Base-by-base conservation (phyloP, 495 filamentous ascomycete species). In the Penicillium nucicola region DNA sequence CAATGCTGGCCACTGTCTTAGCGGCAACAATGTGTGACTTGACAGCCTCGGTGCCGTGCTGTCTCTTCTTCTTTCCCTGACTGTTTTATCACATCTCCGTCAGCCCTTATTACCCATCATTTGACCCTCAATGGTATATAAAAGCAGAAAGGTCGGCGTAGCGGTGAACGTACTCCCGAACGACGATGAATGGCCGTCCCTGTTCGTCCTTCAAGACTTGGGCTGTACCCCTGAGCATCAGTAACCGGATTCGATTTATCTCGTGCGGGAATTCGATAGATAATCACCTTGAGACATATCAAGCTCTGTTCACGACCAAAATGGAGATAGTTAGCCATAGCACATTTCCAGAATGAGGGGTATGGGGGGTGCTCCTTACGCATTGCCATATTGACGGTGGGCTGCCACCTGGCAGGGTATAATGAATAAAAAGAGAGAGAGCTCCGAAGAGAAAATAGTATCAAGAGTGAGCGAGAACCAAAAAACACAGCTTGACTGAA, bases 1-100 rank as follows among this genome's bases (percentile, higher is more conserved):
- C 90, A 57, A 97, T 95, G 72, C 88, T 95, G 52, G 95, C 87
- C 53, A 98, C 91, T 32, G 93, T 99, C 61, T 90, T 83, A 30
- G 93, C 93, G 15, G 93, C 93, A 50, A 97, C 83, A 66, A 99
- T 97, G 74, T 99, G 93, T 48, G 89, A 88, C 73, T 97, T 99
- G 58, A 99, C 88, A 46, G 93, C 93, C 61, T 99, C 93, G 60
- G 84, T 97, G 52, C 93, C 93, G 71, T 91, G 92, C 60, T 90
- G 86, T 74, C 93, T 84, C 82, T 92, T 96, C 84, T 97, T 99
- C 75, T 87, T 96, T 69, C 92, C 91, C 71, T 99, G 93, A 70
- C 92, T 96, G 61, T 60, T 63, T 9, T 31, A 45, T 44, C 25
- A 18, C 38, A 9, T 14, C 18, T 39, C 25, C 61, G 69, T 60